These are phyloP conservation scores for Triticum monococcum DNA, from an alignment of 176 grass and related monocot species.

Conservation along the genomic window DNA sequence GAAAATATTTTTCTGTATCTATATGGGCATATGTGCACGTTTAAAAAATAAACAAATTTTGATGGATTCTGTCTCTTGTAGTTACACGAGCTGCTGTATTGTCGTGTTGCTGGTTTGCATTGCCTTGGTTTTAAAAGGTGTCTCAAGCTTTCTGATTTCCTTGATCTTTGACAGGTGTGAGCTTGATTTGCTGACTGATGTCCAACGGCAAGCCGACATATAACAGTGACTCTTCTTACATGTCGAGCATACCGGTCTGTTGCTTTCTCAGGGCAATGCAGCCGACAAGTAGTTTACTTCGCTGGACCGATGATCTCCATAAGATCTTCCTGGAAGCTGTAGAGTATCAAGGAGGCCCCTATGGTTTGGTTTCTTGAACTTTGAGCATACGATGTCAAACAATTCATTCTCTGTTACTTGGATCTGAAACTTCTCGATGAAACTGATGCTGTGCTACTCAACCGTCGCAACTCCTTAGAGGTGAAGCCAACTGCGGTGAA, in stretches of 20 bases:
- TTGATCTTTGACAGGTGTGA: conserved; percentile 4
- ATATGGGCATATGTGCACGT: background rate
- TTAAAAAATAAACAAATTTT: background rate
- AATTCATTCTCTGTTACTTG: background rate
- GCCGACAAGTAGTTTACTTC: conserved; percentile 18
- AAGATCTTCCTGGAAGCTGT: conserved; percentile 43
- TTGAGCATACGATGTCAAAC: background rate
- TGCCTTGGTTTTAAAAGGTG: too few species aligned
- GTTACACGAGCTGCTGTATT: background rate
- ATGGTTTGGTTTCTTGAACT: conserved; percentile 37
- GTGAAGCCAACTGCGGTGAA: conserved; percentile 47
- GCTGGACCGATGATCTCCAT: conserved; percentile 45
- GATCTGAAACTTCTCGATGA: background rate
- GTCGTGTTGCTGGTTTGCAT: background rate
- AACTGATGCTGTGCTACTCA: conserved; percentile 12
- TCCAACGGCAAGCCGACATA: background rate
- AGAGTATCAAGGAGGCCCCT: conserved; percentile 38
- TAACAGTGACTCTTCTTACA: conserved; percentile 20
- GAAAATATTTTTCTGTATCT: background rate
- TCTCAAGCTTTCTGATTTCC: background rate
- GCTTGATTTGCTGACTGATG: conserved; percentile 33
- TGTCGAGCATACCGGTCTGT: conserved; percentile 17
- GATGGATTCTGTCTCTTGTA: background rate
- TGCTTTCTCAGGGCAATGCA: conserved; percentile 27
- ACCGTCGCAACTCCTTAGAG: conserved; percentile 22